Evolutionary conservation across 352 stramenopile genomes (phyloP).

Genomic region (Pythium brassicae): DNA sequence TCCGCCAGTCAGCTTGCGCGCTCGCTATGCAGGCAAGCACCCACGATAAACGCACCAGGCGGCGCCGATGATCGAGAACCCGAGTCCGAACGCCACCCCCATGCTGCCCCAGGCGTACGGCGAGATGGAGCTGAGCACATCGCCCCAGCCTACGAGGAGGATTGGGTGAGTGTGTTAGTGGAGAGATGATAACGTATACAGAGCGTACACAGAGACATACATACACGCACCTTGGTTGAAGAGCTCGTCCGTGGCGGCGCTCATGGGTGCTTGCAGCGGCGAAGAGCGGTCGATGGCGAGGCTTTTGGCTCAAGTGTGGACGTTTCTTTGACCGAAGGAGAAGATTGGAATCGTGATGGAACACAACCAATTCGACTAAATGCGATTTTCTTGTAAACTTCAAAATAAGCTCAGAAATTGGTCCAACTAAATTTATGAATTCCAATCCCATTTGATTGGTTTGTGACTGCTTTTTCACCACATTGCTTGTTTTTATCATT

Average conservation of each 20-base stretch:
- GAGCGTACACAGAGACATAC: background rate
- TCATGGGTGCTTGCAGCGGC: constrained; percentile 39
- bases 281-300: background rate
- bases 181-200: background rate
- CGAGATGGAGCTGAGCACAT: constrained; percentile 98
- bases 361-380: too few relatives aligned
- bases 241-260: constrained; percentile 69
- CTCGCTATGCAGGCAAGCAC: background rate
- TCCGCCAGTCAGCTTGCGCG: background rate
- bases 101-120: constrained; percentile 98
- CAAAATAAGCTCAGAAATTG: too few relatives aligned
- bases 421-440: too few relatives aligned
- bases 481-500: too few relatives aligned
- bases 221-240: constrained; percentile 75
- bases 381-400: too few relatives aligned
- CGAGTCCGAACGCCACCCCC: constrained; percentile 95
- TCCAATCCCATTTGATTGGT: too few relatives aligned
- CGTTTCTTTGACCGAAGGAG: too few relatives aligned
- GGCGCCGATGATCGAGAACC: constrained; percentile 96
- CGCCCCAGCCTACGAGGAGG: constrained; percentile 66
- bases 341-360: too few relatives aligned
- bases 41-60: constrained; percentile 69
- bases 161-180: background rate
- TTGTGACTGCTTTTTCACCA: too few relatives aligned
- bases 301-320: constrained; percentile 1